phyloP scores from a whole-genome alignment of 2,329 filamentous ascomycete species.

The Neurospora crassa region DNA sequence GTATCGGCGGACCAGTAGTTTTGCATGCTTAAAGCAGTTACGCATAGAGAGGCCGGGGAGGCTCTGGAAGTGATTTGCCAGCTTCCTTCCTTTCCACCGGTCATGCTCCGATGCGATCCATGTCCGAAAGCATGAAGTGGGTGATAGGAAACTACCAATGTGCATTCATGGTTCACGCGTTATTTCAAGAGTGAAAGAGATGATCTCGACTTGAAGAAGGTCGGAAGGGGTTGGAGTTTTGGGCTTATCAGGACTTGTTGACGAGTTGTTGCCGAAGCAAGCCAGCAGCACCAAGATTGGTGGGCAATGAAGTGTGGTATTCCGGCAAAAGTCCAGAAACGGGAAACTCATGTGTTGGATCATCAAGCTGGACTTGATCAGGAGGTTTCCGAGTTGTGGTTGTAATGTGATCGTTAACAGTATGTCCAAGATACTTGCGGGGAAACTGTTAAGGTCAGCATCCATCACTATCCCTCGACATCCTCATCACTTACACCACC shows the following conservation, averaged over 20 bases:
- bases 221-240: not conserved
- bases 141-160: not conserved
- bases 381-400: not conserved
- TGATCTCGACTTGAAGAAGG: not conserved
- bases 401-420: not conserved
- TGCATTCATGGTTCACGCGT: not conserved
- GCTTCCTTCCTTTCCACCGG: not conserved
- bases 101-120: not conserved
- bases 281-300: not conserved
- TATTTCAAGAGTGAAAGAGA: not conserved
- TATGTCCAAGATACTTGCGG: not conserved
- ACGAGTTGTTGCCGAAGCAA: not conserved
- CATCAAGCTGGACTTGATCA: not conserved
- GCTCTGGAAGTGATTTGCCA: not conserved
- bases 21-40: not conserved
- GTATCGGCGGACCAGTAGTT: not conserved
- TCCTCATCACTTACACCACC: not conserved
- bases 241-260: not conserved
- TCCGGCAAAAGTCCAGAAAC: not conserved
- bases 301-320: not conserved
- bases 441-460: not conserved
- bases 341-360: not conserved
- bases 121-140: not conserved
- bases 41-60: not conserved
- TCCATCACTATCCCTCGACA: not conserved